Conservation (phyloP, 202 grass and related monocot species). For the Saccharum hybrid region DNA sequence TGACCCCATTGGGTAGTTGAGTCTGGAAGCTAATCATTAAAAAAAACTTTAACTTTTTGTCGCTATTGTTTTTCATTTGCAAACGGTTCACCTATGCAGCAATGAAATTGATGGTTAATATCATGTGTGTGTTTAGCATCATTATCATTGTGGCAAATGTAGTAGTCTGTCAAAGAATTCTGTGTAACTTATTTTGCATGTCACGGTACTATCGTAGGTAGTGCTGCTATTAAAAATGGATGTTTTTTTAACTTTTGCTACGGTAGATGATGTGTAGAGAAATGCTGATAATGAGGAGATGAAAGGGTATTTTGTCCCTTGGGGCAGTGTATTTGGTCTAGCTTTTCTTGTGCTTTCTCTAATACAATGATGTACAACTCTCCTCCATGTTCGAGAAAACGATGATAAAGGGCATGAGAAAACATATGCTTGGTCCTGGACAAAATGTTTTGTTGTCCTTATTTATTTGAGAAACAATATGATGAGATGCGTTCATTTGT, state of each 20-base stretch:
- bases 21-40: not conserved
- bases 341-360: not conserved
- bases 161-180: slow-evolving; percentile 2
- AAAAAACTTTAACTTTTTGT: not conserved
- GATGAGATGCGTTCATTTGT: slow-evolving; percentile 29
- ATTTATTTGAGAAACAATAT: slow-evolving; percentile 32
- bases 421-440: not conserved
- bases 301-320: not conserved
- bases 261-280: slow-evolving; percentile 1
- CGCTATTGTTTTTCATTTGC: not conserved
- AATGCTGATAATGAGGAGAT: slow-evolving; percentile 17
- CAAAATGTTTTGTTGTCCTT: slow-evolving; percentile 14
- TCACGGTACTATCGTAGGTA: not conserved
- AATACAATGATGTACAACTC: not conserved
- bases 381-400: not conserved
- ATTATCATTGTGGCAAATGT: not conserved
- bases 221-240: not conserved
- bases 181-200: not conserved
- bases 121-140: not conserved
- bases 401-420: not conserved
- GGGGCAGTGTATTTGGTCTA: not conserved
- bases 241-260: not conserved
- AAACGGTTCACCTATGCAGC: not conserved
- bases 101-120: slow-evolving; percentile 23
- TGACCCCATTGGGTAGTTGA: not conserved